Base-by-base conservation (phyloP, 495 filamentous ascomycete species). In the Penicillium verhagenii region DNA sequence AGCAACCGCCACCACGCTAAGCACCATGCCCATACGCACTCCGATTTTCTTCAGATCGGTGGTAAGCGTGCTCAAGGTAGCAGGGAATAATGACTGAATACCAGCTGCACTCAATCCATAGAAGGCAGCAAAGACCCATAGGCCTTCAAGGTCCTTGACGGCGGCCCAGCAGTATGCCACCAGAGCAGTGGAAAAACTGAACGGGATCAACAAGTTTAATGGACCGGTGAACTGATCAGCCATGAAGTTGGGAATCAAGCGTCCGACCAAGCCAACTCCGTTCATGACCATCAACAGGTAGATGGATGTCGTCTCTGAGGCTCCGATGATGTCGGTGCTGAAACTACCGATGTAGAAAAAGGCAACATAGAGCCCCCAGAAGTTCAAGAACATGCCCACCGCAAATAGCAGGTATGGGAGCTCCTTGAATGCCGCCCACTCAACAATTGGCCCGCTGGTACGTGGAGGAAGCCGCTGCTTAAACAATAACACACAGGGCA, bases 1-100 rank as follows among this genome's bases (percentile, higher is more conserved):
- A 0, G 90, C 89, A 46, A 94, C 81, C 33, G 82, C 84, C 11
- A 87, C 79, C 37, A 91, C 82, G n/a, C 81, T 85, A 53, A 94
- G 86, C 23, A 86, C 79, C 88, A 94, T 92, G 6, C 90, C 91
- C 78, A 91, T 86, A 13, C 89, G 76, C 48, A 84, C 81, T 0
- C 91, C 88, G 19, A 79, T 76, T 66, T 89, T 91, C 24, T 79
- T 78, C 61, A 86, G 54, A 60, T 94, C 86, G 2, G 78, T 81
- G 0, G 77, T 81, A 19, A 90, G 78, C 9, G 84, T 81, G 16
- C 82, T 81, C 56, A 88, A 55, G 56, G 83, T 76, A 65, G 77
- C 70, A 25, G 85, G 75, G 69, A 85, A 82, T 45, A 92, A 70
- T 6, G 81, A 82, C 72, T 92, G 88, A 48, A 95, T 82, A 1